Evolutionary conservation across 176 grass and related monocot genomes (phyloP).

Genomic region (Elaeis guineensis): DNA sequence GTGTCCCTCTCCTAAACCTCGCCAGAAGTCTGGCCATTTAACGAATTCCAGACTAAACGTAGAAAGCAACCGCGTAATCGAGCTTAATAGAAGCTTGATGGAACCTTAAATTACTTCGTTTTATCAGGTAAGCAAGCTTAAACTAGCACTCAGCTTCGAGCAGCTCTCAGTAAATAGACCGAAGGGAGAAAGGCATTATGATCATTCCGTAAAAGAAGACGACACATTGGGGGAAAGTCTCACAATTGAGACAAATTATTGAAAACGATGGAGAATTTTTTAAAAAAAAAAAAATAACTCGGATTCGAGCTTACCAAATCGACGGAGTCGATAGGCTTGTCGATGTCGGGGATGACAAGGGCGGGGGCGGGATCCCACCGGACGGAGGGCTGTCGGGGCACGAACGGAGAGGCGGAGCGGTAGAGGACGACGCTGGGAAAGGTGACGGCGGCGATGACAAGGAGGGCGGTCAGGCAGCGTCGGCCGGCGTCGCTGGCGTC

Average conservation of each 20-base stretch:
- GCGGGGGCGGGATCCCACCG: neutral
- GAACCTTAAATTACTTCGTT: no score
- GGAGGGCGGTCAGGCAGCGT: conserved; percentile 12
- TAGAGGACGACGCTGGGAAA: conserved; percentile 40
- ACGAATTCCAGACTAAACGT: no score
- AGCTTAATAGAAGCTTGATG: no score
- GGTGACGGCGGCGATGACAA: conserved; percentile 25
- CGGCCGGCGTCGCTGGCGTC: conserved; percentile 1
- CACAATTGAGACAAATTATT: neutral
- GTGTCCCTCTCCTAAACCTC: no score
- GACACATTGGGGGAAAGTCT: neutral
- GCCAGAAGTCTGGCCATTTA: no score
- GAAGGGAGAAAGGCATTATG: neutral
- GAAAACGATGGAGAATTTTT: no score
- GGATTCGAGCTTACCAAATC: conserved; percentile 25
- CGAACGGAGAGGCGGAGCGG: conserved; percentile 10
- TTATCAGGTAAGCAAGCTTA: no score
- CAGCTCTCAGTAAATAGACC: no score
- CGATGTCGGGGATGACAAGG: conserved; percentile 4
- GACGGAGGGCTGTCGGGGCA: neutral
- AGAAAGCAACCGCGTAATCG: no score
- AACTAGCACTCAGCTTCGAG: no score
- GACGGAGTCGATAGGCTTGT: neutral
- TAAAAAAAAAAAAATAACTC: neutral
- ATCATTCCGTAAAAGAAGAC: neutral